phyloP scores from a whole-genome alignment of 495 filamentous ascomycete species.

The Astrocystis sublimbata region DNA sequence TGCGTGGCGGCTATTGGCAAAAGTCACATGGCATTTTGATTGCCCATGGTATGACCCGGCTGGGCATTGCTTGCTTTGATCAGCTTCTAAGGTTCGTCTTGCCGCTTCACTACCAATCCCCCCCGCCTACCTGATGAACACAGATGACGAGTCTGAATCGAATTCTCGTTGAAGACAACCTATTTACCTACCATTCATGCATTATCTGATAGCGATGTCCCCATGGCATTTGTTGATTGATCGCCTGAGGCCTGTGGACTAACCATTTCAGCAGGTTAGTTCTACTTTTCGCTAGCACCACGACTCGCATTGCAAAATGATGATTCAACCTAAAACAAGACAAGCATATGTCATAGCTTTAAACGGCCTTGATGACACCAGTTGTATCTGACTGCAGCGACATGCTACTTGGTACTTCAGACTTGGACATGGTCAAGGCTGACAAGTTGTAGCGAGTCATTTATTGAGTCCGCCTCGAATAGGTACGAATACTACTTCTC shows the following conservation, averaged over 20 bases:
- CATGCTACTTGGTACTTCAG: conserved; percentile 13
- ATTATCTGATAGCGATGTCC: conserved; percentile 51
- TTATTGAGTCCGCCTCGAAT: too few species aligned
- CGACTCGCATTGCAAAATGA: conserved; percentile 48
- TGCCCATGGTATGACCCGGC: not conserved
- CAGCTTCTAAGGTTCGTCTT: too few species aligned
- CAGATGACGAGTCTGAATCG: conserved; percentile 90
- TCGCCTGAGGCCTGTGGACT: conserved; percentile 3
- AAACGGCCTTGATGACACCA: conserved; percentile 63
- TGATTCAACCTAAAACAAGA: conserved; percentile 66
- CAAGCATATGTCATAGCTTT: conserved; percentile 88
- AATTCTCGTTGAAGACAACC: conserved; percentile 76
- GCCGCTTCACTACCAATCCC: too few species aligned
- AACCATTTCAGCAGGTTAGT: conserved; percentile 15
- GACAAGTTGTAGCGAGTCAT: conserved; percentile 21
- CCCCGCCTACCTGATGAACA: conserved; percentile 60
- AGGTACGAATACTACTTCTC: not conserved
- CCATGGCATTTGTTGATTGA: conserved; percentile 11
- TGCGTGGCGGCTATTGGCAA: not conserved
- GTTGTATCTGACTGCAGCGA: conserved; percentile 45
- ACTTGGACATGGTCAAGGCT: conserved; percentile 23
- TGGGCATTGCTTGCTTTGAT: too few species aligned
- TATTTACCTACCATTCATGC: conserved; percentile 81
- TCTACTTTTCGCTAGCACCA: conserved; percentile 6
- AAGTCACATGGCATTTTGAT: not conserved